These are phyloP conservation scores for Colletotrichum sp. DNA, from an alignment of 2,329 filamentous ascomycete species.

Conservation along the genomic window DNA sequence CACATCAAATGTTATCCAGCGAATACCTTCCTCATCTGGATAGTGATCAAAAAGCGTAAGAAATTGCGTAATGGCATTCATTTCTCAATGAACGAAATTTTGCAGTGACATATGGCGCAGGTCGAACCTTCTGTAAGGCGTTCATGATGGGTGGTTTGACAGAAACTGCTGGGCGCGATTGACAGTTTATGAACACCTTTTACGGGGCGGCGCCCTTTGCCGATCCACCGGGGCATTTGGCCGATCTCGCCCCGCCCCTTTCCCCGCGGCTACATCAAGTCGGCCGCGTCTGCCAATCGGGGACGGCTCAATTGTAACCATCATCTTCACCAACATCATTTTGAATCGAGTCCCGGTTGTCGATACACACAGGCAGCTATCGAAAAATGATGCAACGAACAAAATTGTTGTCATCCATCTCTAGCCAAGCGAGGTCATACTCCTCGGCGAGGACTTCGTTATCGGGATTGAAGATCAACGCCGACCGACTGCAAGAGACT, in stretches of 20 bases:
- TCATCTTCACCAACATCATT: background rate
- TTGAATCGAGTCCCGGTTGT: background rate
- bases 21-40: background rate
- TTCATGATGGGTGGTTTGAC: background rate
- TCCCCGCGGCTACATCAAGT: background rate
- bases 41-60: background rate
- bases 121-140: background rate
- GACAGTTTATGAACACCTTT: background rate
- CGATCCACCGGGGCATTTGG: background rate
- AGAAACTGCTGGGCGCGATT: background rate
- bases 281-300: background rate
- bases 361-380: fast-evolving
- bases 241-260: background rate
- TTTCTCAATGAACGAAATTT: background rate
- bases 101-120: background rate
- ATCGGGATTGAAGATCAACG: constrained; percentile 30
- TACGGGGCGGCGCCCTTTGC: background rate
- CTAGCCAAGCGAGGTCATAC: background rate
- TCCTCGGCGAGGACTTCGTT: background rate
- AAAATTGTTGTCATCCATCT: background rate
- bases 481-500: constrained; percentile 30
- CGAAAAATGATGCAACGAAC: background rate
- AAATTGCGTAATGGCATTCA: background rate
- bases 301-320: background rate
- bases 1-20: fast-evolving